Base-by-base conservation (phyloP, 176 grass and related monocot genomes). In the Rhynchospora breviuscula region DNA sequence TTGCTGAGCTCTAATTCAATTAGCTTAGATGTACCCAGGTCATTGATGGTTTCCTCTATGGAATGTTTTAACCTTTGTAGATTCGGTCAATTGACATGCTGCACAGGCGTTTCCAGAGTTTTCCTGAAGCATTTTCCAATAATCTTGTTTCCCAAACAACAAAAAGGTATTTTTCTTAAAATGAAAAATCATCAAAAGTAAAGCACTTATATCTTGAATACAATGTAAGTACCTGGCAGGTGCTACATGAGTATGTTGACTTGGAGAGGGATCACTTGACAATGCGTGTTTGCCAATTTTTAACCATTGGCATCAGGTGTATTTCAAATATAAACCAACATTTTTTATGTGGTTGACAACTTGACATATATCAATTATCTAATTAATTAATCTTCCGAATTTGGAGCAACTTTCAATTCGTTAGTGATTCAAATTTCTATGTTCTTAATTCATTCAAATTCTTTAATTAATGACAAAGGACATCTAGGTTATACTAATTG, bases 51-150 rank as follows among this genome's bases (percentile, higher is more conserved):
- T 48, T 80, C 5, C 7, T 70, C 10, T 69, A 44, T 85, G 52
- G 35, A 46, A 68, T 13, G 17, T 75, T 87, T 78, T 54, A 64
- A 80, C 9, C 79, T 76, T 79, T 84, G 76, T 87, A 98, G 95
- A 98, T 98, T 67, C 92, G 95, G 26, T 86, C 95, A 54, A 89
- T 93, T 78, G 92, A 98, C 70, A 98, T 98, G 95, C 88, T 98
- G 89, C 95, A 98, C 87, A 98, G 92, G 91, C 95, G 95, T 88
- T 98, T 98, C 85, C 92, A 98, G 89, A 95, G 89, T 72, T 98
- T 98, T 81, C 95, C 95, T 4, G 90, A 87, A 90, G 95, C 95
- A 63, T 98, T 98, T 91, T 89, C 85, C 35, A 95, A 93, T 67
- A 93, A 59, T 52, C 92, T 98, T 77, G 88, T 94, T 57, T 80